These are phyloP conservation scores for Leucosporidium creatinivorum DNA, from an alignment of 768 basidiomycete species.

Conservation along the genomic window DNA sequence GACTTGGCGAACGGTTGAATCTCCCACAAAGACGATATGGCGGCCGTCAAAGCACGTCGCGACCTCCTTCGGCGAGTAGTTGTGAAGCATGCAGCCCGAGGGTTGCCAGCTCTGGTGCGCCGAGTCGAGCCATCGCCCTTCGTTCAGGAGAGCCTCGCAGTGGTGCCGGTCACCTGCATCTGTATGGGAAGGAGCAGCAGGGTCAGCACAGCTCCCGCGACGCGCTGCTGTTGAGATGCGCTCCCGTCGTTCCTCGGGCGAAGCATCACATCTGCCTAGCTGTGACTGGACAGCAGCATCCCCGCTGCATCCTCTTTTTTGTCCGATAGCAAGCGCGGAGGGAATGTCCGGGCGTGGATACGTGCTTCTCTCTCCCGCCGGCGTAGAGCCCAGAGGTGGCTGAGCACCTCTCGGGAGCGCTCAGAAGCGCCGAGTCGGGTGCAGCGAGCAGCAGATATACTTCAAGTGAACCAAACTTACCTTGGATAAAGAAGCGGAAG, in stretches of 20 bases:
- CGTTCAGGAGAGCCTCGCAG: conserved; percentile 62
- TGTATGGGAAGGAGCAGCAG: conserved; percentile 36
- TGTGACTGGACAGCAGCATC: not conserved
- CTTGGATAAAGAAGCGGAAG: conserved; percentile 29
- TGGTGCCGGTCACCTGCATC: conserved; percentile 66
- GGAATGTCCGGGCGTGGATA: not conserved
- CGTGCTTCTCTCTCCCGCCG: not conserved
- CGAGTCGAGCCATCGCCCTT: conserved; percentile 71
- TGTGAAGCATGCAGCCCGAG: conserved; percentile 73
- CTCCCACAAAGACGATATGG: conserved; percentile 69
- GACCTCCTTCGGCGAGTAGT: conserved; percentile 55
- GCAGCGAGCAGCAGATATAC: not conserved
- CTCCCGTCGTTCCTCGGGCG: not conserved
- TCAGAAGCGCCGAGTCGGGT: not conserved
- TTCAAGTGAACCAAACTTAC: not conserved
- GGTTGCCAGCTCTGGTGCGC: conserved; percentile 74
- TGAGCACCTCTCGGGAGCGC: not conserved
- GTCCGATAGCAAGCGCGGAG: not conserved
- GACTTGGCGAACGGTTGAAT: conserved; percentile 70
- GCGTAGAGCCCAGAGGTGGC: not conserved
- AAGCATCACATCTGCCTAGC: not conserved
- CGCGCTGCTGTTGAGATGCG: not conserved
- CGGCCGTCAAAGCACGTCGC: conserved; percentile 53
- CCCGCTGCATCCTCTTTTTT: not conserved
- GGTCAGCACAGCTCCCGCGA: not conserved